A percentile compares a stretch with the other conserved stretches of the same genome.
Conservation (phyloP, 139 green algal genomes). For the Closterium sp. region DNA sequence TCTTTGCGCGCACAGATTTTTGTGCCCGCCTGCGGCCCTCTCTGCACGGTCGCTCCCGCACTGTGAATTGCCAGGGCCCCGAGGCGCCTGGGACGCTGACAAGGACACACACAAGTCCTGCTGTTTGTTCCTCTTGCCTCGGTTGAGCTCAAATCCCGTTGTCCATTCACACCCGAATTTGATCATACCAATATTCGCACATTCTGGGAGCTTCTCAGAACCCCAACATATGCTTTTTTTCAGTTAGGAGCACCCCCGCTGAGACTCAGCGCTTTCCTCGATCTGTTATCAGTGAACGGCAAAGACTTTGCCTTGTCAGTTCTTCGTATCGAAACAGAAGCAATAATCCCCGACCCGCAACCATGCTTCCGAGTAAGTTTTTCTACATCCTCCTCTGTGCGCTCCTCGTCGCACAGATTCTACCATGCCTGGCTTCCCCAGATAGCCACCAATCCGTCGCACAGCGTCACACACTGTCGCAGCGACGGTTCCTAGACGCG, state of each 20-base stretch:
- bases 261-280: no score
- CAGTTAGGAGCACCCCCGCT: no score
- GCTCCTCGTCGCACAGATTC: neutral
- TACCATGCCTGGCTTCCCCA: neutral
- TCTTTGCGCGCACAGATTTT: neutral
- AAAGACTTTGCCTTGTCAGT: neutral
- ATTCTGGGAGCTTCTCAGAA: neutral
- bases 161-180: neutral
- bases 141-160: neutral
- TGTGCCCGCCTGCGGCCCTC: neutral
- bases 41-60: neutral
- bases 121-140: neutral
- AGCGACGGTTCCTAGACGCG: neutral
- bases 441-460: neutral
- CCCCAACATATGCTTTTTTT: no score
- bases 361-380: neutral
- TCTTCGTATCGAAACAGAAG: neutral
- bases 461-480: neutral
- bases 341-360: neutral
- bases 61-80: neutral
- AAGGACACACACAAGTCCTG: neutral
- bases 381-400: neutral
- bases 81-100: neutral
- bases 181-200: neutral
- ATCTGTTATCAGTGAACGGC: no score